These are phyloP conservation scores for Pythium monospermum DNA, from an alignment of 352 stramenopile genomes.

Conservation along the genomic window DNA sequence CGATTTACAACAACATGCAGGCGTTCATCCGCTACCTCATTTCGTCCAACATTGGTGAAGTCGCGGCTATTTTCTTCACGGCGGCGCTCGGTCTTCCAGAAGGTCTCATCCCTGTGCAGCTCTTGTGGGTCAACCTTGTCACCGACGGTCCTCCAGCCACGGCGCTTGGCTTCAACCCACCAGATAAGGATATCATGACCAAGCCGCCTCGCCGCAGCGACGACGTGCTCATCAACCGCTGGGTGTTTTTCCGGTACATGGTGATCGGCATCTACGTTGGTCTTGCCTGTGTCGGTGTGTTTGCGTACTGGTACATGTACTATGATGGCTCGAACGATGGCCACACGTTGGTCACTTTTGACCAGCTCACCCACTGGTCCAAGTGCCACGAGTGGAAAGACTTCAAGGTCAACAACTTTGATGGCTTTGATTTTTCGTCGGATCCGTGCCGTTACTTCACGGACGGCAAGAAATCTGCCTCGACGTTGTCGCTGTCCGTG, in stretches of 20 bases:
- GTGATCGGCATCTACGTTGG: conserved; percentile 94
- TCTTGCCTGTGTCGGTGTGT: conserved; percentile 88
- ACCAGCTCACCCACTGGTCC: conserved; percentile 88
- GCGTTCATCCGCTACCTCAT: conserved; percentile 99
- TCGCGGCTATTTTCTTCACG: conserved; percentile 98
- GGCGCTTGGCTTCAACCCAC: conserved; percentile 98
- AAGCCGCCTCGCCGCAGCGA: conserved; percentile 92
- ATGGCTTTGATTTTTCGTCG: conserved; percentile 85
- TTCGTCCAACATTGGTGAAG: conserved; percentile 98
- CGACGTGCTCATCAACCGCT: conserved; percentile 97
- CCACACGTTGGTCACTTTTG: conserved; percentile 88
- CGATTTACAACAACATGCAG: conserved; percentile 97
- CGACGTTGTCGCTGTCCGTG: conserved; percentile 91
- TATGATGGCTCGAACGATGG: conserved; percentile 88
- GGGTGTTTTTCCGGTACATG: conserved; percentile 98
- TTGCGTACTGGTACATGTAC: conserved; percentile 94
- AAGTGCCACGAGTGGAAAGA: conserved; percentile 89
- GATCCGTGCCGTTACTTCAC: conserved; percentile 93
- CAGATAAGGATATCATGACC: conserved; percentile 97
- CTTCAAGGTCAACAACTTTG: conserved; percentile 91
- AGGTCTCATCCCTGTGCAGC: conserved; percentile 96
- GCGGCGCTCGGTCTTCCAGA: conserved; percentile 95
- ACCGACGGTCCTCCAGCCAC: conserved; percentile 98
- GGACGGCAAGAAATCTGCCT: conserved; percentile 89
- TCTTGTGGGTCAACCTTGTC: conserved; percentile 99